A percentile compares a stretch with the other conserved stretches of the same genome.
These are phyloP conservation scores for Colletotrichum salicis DNA, from an alignment of 2,329 filamentous ascomycete species.

Conservation along the genomic window DNA sequence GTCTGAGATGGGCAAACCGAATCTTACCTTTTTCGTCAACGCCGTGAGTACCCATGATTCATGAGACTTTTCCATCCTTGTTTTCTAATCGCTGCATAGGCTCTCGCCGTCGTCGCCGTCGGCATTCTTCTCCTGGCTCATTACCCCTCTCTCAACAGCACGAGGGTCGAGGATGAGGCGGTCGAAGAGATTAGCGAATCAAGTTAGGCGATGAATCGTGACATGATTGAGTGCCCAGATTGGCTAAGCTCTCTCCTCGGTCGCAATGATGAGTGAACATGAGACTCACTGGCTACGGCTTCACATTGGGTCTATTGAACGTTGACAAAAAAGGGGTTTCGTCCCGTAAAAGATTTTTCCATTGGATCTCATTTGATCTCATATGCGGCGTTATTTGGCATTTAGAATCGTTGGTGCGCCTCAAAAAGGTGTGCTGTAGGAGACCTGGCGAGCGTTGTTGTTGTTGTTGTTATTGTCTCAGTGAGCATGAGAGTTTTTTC, in stretches of 20 bases:
- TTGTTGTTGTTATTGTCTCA: background rate
- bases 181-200: background rate
- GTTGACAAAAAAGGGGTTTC: background rate
- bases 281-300: background rate
- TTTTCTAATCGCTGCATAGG: slow-evolving; percentile 45
- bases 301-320: no score
- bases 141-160: slow-evolving; percentile 56
- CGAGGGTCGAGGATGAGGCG: slow-evolving; percentile 49
- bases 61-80: no score
- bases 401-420: background rate
- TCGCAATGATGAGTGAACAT: background rate
- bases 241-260: background rate
- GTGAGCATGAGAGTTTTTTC: background rate
- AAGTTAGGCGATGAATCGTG: background rate
- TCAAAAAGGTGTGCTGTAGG: background rate
- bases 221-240: background rate
- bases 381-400: background rate
- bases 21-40: slow-evolving; percentile 75
- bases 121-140: slow-evolving; percentile 54
- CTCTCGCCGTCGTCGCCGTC: slow-evolving; percentile 64
- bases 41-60: slow-evolving; percentile 55
- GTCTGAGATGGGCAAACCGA: slow-evolving; percentile 66
- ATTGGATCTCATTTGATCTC: background rate
- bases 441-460: background rate
- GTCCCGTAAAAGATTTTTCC: background rate